Evolutionary conservation across 331 rosid species (phyloP).

Genomic region (Saraca asoca): DNA sequence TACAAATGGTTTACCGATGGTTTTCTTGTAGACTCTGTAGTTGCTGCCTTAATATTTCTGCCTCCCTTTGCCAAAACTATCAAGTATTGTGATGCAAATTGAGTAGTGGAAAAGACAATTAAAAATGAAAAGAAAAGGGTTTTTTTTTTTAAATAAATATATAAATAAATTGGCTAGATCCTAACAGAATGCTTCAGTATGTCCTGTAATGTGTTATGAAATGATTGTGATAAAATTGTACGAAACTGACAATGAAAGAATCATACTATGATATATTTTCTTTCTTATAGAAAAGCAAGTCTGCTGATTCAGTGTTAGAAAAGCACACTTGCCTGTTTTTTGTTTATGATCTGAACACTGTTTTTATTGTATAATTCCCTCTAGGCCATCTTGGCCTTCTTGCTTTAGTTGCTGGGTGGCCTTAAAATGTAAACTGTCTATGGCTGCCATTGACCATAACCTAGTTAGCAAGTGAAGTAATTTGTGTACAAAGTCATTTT

Average conservation of each 20-base stretch:
- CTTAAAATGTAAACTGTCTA: too few species aligned
- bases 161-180: background rate
- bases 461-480: too few species aligned
- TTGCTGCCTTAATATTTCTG: slow-evolving; percentile 66
- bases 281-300: background rate
- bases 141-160: background rate
- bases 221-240: slow-evolving; percentile 12
- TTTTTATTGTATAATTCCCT: background rate
- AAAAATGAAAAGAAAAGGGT: background rate
- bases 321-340: too few species aligned
- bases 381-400: background rate
- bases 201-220: slow-evolving; percentile 11
- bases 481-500: too few species aligned
- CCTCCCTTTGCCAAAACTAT: slow-evolving; percentile 84
- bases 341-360: too few species aligned
- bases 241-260: background rate
- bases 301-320: background rate
- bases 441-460: too few species aligned
- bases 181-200: slow-evolving; percentile 19
- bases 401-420: background rate
- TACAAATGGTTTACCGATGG: slow-evolving; percentile 55
- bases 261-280: background rate
- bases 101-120: slow-evolving; percentile 15
- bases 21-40: slow-evolving; percentile 63
- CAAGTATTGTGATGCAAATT: slow-evolving; percentile 22